Evolutionary conservation across 1,284 basidiomycete genomes (phyloP), one percentile per base, ranked within the genome.

Genomic region (Leccinum subfulvum): DNA sequence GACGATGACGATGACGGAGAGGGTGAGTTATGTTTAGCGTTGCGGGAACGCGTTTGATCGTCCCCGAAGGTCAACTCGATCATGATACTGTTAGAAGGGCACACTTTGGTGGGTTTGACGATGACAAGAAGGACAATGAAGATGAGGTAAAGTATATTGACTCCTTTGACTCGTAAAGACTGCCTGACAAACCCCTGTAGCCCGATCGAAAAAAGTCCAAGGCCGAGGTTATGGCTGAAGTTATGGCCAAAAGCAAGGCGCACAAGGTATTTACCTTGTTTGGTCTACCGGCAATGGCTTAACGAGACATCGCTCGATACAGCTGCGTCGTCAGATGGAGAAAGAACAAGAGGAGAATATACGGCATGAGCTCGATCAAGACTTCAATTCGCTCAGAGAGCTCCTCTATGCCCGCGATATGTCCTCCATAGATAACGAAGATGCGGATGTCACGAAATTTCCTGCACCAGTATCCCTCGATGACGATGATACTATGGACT

Each of bases 201-300:
- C 89, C 89, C 11, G 84, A 85, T 56, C 82, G 88, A 64, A 95
- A 94, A 77, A 96, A 93, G 79, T 87, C 89, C 16, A 98, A 98
- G 78, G 90, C 92, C 4, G 96, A 99, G 74, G 94, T 98, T 65
- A 99, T 99, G 97, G 87, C 92, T 1, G 97, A 99, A 76, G 91
- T 99, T 58, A 95, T 99, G 57, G 92, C 95, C 13, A 99, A 99
- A 78, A 97, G 94, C 78, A 99, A 99, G 77, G 87, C 89, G 60
- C 87, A 97, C 78, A 98, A 96, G 81, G 94, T 93, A 66, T 59
- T 75, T 56, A 16, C 9, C 60, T 37, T 35, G 6, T 62, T 28
- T 16, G 39, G 30, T 39, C 1, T 55, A 14, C 30, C 18, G 63
- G 13, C 30, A 37, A n/a, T 28, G 3, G 51, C 11, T 57, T 13